Percentiles rank a stretch among this genome's conserved stretches.
Evolutionary conservation across 139 green algal species (phyloP).

Genomic region (Chlamydomonas eustigma): DNA sequence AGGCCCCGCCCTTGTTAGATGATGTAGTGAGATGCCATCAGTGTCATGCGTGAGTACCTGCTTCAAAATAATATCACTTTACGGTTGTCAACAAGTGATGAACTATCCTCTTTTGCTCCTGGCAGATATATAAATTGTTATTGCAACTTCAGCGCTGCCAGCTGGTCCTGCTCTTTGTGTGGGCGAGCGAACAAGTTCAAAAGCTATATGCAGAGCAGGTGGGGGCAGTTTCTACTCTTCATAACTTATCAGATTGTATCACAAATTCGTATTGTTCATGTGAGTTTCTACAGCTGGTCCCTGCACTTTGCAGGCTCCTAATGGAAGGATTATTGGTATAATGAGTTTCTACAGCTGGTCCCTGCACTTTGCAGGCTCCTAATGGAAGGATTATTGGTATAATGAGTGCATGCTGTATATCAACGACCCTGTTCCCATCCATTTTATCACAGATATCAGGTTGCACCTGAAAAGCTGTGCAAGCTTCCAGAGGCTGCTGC

Average conservation of each 20-base stretch:
- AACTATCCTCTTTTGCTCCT: background rate
- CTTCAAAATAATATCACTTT: background rate
- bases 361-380: too few species aligned
- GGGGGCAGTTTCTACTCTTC: background rate
- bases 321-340: too few species aligned
- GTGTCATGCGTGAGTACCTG: slow-evolving; percentile 48
- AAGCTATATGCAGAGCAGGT: slow-evolving; percentile 12
- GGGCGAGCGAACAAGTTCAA: slow-evolving; percentile 44
- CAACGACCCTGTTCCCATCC: too few species aligned
- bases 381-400: too few species aligned
- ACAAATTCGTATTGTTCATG: too few species aligned
- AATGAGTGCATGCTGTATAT: too few species aligned
- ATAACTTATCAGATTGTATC: too few species aligned
- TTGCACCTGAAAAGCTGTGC: slow-evolving; percentile 22
- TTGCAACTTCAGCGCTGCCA: slow-evolving; percentile 43
- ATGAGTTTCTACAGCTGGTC: too few species aligned
- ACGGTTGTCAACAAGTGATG: background rate
- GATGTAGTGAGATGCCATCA: slow-evolving; percentile 53
- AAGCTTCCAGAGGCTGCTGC: slow-evolving; percentile 54
- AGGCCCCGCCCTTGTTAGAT: background rate
- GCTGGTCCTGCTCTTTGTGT: slow-evolving; percentile 71
- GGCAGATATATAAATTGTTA: slow-evolving; percentile 64
- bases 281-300: too few species aligned
- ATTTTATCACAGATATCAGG: slow-evolving; percentile 38
- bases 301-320: too few species aligned